phyloP scores from a whole-genome alignment of 2,329 filamentous ascomycete species.

The Aspergillus sp. region DNA sequence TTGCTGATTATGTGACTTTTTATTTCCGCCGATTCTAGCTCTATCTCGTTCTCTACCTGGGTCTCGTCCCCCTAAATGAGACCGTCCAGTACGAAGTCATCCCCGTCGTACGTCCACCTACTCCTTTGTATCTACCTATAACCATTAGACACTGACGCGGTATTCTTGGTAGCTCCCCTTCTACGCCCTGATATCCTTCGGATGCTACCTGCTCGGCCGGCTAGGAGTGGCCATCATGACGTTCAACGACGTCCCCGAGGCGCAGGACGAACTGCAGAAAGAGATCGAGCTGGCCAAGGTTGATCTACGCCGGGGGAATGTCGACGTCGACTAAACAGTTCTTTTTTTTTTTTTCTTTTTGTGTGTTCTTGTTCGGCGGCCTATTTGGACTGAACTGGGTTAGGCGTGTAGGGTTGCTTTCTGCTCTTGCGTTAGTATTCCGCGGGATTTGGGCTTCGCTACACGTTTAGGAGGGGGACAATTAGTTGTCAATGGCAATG shows the following conservation, averaged over 20 bases:
- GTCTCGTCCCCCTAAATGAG: constrained; percentile 71
- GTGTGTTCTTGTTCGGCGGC: background rate
- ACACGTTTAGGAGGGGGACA: background rate
- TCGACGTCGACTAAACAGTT: constrained; percentile 36
- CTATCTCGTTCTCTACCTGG: constrained; percentile 79
- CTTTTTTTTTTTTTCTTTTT: constrained; percentile 1
- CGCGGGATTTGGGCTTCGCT: constrained; percentile 2
- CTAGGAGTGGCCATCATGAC: constrained; percentile 89
- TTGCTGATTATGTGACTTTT: background rate
- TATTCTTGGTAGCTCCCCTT: constrained; percentile 64
- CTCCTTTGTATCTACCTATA: background rate
- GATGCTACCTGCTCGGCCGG: constrained; percentile 83
- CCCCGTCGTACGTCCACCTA: constrained; percentile 63
- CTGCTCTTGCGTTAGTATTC: background rate
- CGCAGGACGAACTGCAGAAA: constrained; percentile 78
- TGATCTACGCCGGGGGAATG: constrained; percentile 35
- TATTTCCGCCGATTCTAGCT: constrained; percentile 49
- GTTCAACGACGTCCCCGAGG: constrained; percentile 91
- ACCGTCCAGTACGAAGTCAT: constrained; percentile 78
- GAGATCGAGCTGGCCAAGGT: constrained; percentile 58
- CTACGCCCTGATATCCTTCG: constrained; percentile 85
- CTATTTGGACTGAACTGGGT: background rate
- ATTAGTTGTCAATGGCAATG: background rate
- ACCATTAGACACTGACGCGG: background rate
- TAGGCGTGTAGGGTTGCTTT: background rate